Conservation (phyloP, 1,139 yeast species). For the Zygoascus hellenicus region DNA sequence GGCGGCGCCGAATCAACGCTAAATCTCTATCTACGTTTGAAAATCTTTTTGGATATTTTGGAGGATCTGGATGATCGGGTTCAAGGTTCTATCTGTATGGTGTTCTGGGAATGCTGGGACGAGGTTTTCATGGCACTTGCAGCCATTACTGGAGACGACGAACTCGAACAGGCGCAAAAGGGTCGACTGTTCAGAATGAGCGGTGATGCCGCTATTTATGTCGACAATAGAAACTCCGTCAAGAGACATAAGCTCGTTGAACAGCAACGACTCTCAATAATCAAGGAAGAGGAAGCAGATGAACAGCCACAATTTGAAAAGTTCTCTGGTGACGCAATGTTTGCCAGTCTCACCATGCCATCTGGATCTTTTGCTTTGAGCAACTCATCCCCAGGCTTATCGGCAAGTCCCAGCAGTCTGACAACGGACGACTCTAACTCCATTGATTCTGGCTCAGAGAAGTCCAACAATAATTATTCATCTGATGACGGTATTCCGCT, state of each 20-base stretch:
- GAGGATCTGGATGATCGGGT: slow-evolving; percentile 30
- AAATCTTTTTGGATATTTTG: slow-evolving; percentile 26
- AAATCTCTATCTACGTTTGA: slow-evolving; percentile 25
- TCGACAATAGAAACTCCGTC: slow-evolving; percentile 24
- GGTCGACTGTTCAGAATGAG: slow-evolving; percentile 32
- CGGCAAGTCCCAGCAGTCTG: slow-evolving; percentile 11
- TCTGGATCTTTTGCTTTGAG: background rate
- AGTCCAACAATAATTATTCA: slow-evolving; percentile 5
- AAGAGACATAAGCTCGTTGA: slow-evolving; percentile 23
- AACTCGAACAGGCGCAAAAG: slow-evolving; percentile 25
- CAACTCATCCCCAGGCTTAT: slow-evolving; percentile 6
- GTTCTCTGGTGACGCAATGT: background rate
- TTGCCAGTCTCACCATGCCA: background rate
- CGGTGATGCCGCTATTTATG: slow-evolving; percentile 31
- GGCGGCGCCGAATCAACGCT: slow-evolving; percentile 20
- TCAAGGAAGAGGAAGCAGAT: slow-evolving; percentile 6
- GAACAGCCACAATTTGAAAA: background rate
- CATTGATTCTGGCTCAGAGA: background rate
- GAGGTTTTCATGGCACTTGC: slow-evolving; percentile 29
- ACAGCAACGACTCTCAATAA: slow-evolving; percentile 20
- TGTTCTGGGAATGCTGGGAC: slow-evolving; percentile 35
- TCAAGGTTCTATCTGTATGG: slow-evolving; percentile 33
- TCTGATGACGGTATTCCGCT: slow-evolving; percentile 12
- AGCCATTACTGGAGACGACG: slow-evolving; percentile 29
- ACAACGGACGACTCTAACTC: slow-evolving; percentile 8